A percentile compares a stretch with the other conserved stretches of the same genome.
These are phyloP conservation scores for Centaurea solstitialis DNA, from an alignment of 129 eudicot genomes.

Conservation along the genomic window DNA sequence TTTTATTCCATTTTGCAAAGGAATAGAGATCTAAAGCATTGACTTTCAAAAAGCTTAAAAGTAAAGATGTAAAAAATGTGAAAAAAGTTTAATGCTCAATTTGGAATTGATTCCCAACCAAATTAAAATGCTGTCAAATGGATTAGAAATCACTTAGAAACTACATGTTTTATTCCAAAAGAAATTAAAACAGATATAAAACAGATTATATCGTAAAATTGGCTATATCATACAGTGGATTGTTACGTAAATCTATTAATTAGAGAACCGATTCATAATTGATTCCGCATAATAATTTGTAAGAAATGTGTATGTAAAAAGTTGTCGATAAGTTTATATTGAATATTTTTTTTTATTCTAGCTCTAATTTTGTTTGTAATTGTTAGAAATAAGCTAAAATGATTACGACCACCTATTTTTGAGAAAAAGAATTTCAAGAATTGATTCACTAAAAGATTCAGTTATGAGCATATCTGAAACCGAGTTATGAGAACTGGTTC, in stretches of 20 bases:
- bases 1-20: not conserved
- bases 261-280: too few relatives aligned
- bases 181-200: not conserved
- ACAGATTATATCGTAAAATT: not conserved
- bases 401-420: not conserved
- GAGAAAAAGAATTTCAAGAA: not conserved
- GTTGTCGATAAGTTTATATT: too few relatives aligned
- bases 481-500: not conserved
- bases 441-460: not conserved
- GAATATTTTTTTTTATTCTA: too few relatives aligned
- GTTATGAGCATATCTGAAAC: not conserved
- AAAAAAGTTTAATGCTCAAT: not conserved
- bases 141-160: not conserved
- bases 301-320: too few relatives aligned
- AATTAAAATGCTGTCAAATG: not conserved
- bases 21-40: not conserved
- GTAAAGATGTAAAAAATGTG: not conserved
- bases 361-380: not conserved
- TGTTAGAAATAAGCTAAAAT: not conserved
- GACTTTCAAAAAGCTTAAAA: not conserved
- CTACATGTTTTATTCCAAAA: not conserved
- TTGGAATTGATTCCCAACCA: not conserved
- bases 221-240: too few relatives aligned
- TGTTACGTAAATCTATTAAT: too few relatives aligned
- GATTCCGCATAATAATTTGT: too few relatives aligned